A percentile compares a stretch with the other conserved stretches of the same genome.
Conservation (phyloP, 2,329 filamentous ascomycete species). For the Seiridium cupressi region DNA sequence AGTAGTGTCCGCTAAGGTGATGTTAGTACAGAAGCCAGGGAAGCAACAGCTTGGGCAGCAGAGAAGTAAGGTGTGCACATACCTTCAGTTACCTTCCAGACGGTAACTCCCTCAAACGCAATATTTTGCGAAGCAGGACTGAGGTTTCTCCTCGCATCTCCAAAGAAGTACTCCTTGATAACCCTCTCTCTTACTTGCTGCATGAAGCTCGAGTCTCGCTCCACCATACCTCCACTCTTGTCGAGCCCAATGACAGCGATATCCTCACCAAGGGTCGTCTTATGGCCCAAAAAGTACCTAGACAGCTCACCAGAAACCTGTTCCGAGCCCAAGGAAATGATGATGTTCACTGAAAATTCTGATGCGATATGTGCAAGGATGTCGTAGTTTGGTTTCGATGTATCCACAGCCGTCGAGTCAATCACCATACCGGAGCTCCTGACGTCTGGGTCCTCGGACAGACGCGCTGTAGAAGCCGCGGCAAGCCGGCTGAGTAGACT, state of each 20-base stretch:
- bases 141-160: slow-evolving; percentile 70
- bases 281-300: slow-evolving; percentile 61
- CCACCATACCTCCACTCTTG: slow-evolving; percentile 81
- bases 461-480: slow-evolving; percentile 71
- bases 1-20: background rate
- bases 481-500: slow-evolving; percentile 74
- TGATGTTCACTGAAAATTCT: slow-evolving; percentile 67
- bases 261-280: slow-evolving; percentile 59
- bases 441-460: slow-evolving; percentile 72
- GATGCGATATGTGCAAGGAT: slow-evolving; percentile 72
- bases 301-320: slow-evolving; percentile 72
- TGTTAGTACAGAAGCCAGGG: background rate
- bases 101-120: slow-evolving; percentile 69
- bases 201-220: slow-evolving; percentile 72
- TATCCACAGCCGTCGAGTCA: slow-evolving; percentile 73
- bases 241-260: slow-evolving; percentile 77
- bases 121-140: slow-evolving; percentile 86
- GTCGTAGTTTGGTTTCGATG: slow-evolving; percentile 68
- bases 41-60: background rate
- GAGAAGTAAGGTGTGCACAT: slow-evolving; percentile 21
- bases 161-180: slow-evolving; percentile 94
- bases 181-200: slow-evolving; percentile 71
- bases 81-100: slow-evolving; percentile 70
- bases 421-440: slow-evolving; percentile 78
- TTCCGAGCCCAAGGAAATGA: slow-evolving; percentile 80